Evolutionary conservation across 1,284 basidiomycete species (phyloP).

Genomic region (Ganoderma lingzhi): DNA sequence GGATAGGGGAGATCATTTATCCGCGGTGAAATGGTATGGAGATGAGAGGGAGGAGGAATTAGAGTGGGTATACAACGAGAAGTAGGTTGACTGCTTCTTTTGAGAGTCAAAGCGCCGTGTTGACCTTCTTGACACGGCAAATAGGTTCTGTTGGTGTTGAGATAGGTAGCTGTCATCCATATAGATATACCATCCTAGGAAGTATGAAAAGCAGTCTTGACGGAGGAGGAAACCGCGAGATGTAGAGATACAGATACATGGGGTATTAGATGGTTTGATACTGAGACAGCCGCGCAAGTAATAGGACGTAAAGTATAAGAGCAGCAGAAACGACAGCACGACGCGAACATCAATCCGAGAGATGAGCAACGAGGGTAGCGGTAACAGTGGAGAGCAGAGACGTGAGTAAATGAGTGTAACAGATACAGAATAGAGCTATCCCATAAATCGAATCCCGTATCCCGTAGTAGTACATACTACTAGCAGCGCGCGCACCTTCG

Average conservation of each 20-base stretch:
- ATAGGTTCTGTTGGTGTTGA: conserved; percentile 33
- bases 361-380: background rate
- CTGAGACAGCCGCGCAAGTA: background rate
- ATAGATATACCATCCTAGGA: background rate
- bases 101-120: background rate
- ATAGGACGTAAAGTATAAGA: background rate
- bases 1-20: conserved; percentile 56
- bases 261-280: conserved; percentile 1
- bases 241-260: conserved; percentile 14
- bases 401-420: background rate
- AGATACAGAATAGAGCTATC: background rate
- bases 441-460: background rate
- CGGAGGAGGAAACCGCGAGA: background rate
- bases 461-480: background rate
- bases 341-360: background rate
- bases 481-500: background rate
- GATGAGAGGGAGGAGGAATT: conserved; percentile 46
- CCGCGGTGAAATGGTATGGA: conserved; percentile 68
- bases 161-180: background rate
- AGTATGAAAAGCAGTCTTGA: background rate
- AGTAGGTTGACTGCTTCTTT: conserved; percentile 29
- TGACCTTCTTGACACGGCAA: conserved; percentile 3
- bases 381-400: conserved; percentile 2
- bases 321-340: background rate
- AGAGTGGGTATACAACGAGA: conserved; percentile 64